phyloP scores from a whole-genome alignment of 2,329 filamentous ascomycete species.

The Magnaporthales sp. region DNA sequence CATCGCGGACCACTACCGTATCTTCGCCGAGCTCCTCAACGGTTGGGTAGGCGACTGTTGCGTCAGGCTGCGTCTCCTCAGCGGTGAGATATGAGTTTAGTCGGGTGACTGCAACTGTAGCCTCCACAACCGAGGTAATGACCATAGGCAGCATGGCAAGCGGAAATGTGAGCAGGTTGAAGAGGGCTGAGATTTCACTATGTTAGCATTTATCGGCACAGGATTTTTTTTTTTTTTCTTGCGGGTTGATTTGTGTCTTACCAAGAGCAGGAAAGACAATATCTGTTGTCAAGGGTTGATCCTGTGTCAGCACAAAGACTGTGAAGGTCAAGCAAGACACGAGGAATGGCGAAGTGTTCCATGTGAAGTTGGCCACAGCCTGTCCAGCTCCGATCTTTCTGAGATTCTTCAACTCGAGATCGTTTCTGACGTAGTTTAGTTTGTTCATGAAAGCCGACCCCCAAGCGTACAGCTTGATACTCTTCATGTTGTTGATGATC shows the following conservation, averaged over 20 bases:
- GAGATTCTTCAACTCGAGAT: slow-evolving; percentile 88
- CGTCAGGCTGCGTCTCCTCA: slow-evolving; percentile 83
- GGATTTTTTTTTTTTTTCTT: neutral
- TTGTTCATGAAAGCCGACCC: slow-evolving; percentile 96
- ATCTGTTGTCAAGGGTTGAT: slow-evolving; percentile 78
- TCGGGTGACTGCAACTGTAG: slow-evolving; percentile 82
- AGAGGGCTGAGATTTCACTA: slow-evolving; percentile 54
- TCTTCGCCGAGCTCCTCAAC: slow-evolving; percentile 76
- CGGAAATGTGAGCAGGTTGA: slow-evolving; percentile 94
- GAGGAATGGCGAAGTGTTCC: slow-evolving; percentile 94
- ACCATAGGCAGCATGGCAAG: slow-evolving; percentile 94
- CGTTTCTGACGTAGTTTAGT: slow-evolving; percentile 91
- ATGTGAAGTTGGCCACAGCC: slow-evolving; percentile 93
- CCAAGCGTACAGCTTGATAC: slow-evolving; percentile 98
- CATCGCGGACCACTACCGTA: slow-evolving; percentile 73
- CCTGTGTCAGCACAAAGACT: slow-evolving; percentile 80
- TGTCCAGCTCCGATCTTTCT: slow-evolving; percentile 93
- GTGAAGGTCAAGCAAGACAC: slow-evolving; percentile 96
- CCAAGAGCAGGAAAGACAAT: slow-evolving; percentile 81
- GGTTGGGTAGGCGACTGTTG: slow-evolving; percentile 60
- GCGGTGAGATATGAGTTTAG: slow-evolving; percentile 77
- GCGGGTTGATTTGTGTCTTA: slow-evolving; percentile 13
- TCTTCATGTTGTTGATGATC: slow-evolving; percentile 99
- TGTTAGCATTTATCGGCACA: neutral
- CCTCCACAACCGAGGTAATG: slow-evolving; percentile 92